phyloP scores from a whole-genome alignment of 495 filamentous ascomycete genomes.

The Xylaria longipes region DNA sequence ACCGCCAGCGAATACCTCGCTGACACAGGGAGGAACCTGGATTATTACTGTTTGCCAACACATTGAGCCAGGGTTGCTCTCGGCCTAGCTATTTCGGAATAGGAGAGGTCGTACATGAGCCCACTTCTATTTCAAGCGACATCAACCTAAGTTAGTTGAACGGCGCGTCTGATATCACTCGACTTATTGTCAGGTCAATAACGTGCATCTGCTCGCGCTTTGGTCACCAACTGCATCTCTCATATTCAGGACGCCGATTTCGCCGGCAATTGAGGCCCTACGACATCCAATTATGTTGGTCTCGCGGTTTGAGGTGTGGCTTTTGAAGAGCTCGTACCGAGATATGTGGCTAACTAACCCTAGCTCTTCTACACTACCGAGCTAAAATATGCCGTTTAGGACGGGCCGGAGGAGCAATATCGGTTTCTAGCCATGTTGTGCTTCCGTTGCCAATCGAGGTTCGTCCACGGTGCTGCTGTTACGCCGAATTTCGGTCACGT shows the following conservation, averaged over 20 bases:
- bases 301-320: slow-evolving; percentile 2
- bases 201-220: neutral
- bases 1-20: slow-evolving; percentile 15
- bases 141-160: slow-evolving; percentile 2
- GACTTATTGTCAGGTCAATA: slow-evolving; percentile 9
- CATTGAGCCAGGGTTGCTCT: neutral
- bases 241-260: neutral
- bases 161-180: slow-evolving; percentile 14
- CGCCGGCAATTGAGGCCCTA: slow-evolving; percentile 10
- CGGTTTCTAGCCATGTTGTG: neutral
- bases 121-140: slow-evolving; percentile 23
- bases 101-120: slow-evolving; percentile 19
- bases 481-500: neutral
- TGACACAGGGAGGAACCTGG: slow-evolving; percentile 12
- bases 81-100: slow-evolving; percentile 19
- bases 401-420: slow-evolving; percentile 6
- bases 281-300: neutral
- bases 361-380: slow-evolving; percentile 10
- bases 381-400: neutral
- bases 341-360: neutral
- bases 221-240: neutral
- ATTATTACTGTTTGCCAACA: slow-evolving; percentile 21
- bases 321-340: neutral
- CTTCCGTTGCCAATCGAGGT: slow-evolving; percentile 12
- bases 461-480: neutral